Evolutionary conservation across 1,139 yeast species (phyloP).

Genomic region (Yueomyces sp.): DNA sequence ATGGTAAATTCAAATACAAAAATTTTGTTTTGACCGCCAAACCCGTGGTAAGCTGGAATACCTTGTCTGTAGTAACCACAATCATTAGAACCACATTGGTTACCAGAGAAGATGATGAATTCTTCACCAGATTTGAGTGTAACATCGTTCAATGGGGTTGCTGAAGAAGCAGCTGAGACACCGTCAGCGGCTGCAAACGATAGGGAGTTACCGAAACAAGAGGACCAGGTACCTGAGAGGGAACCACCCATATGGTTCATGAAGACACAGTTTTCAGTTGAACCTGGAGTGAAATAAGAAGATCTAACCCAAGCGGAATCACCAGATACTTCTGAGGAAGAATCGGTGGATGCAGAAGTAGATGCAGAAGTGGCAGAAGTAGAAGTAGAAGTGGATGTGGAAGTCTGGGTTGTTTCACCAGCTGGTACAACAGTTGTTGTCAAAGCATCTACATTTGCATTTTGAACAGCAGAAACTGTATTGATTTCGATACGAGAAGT

Average conservation of each 20-base stretch:
- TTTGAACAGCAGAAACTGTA: not conserved
- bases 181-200: conserved; percentile 75
- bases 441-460: conserved; percentile 7
- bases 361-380: conserved; percentile 8
- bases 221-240: conserved; percentile 73
- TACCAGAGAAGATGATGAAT: conserved; percentile 62
- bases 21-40: conserved; percentile 64
- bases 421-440: conserved; percentile 8
- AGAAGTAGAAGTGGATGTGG: conserved; percentile 9
- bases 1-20: conserved; percentile 82
- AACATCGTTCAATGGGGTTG: conserved; percentile 52
- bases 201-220: conserved; percentile 78
- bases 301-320: conserved; percentile 50
- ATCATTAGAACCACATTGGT: conserved; percentile 46
- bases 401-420: not conserved
- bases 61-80: conserved; percentile 84
- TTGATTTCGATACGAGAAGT: conserved; percentile 3
- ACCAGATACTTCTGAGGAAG: conserved; percentile 17
- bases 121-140: conserved; percentile 64
- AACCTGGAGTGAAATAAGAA: conserved; percentile 58
- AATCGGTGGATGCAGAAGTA: conserved; percentile 13
- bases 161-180: conserved; percentile 42
- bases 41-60: conserved; percentile 90
- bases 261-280: conserved; percentile 62
- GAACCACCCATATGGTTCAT: conserved; percentile 72